phyloP scores from a whole-genome alignment of 2,329 filamentous ascomycete genomes.

The Rhynchosporium secalis region DNA sequence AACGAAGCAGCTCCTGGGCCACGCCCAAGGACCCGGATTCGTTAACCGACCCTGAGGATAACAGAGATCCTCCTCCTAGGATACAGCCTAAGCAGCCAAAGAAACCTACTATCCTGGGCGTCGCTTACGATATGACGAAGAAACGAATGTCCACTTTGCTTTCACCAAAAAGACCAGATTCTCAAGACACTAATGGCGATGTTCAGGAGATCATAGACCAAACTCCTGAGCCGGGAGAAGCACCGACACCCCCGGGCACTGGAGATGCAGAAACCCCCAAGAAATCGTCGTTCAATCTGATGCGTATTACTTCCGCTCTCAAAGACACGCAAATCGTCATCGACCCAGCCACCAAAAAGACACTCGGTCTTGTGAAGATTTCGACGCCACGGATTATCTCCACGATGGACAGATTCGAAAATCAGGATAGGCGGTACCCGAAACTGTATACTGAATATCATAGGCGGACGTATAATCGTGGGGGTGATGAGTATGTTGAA shows the following conservation, averaged over 20 bases:
- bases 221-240: background rate
- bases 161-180: background rate
- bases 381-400: background rate
- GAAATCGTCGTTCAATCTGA: background rate
- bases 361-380: background rate
- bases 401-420: background rate
- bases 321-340: background rate
- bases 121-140: background rate
- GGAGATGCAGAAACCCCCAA: background rate
- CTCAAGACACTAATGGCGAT: background rate
- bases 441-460: background rate
- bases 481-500: constrained; percentile 11
- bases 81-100: background rate
- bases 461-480: constrained; percentile 4
- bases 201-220: background rate
- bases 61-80: background rate
- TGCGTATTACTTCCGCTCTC: background rate
- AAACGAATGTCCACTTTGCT: background rate
- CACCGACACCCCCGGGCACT: background rate
- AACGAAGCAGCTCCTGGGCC: background rate
- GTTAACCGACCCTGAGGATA: background rate
- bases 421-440: background rate
- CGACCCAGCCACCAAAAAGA: background rate
- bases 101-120: background rate
- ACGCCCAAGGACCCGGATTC: background rate